Conservation (phyloP, 441 rosid genomes). For the Populus hybrid region DNA sequence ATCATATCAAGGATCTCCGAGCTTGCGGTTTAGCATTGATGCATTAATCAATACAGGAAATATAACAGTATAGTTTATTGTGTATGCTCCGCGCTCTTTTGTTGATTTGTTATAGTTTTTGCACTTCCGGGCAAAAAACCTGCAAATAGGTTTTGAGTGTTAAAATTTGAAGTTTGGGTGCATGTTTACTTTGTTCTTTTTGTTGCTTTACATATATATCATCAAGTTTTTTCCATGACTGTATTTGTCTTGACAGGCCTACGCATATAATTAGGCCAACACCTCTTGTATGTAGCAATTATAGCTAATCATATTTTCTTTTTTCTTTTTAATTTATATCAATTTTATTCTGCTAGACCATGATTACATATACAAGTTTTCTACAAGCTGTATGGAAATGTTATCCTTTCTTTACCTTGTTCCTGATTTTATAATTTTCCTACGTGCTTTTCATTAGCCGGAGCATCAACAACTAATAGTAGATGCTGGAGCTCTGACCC, state of each 20-base stretch:
- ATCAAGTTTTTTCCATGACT: background rate
- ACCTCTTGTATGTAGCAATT: background rate
- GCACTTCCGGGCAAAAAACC: background rate
- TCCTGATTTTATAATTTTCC: background rate
- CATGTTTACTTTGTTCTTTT: background rate
- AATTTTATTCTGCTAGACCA: background rate
- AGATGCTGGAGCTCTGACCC: conserved; percentile 80
- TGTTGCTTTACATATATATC: background rate
- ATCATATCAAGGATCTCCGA: too few species aligned
- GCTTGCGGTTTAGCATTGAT: too few species aligned
- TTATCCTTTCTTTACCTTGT: background rate
- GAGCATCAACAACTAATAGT: conserved; percentile 92
- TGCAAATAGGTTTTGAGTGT: background rate
- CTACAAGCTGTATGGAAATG: background rate
- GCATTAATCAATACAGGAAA: background rate
- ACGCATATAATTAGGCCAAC: background rate
- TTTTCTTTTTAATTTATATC: background rate
- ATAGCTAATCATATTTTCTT: background rate
- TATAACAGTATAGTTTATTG: background rate
- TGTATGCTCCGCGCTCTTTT: background rate
- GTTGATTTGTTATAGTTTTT: background rate
- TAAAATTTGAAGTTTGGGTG: background rate
- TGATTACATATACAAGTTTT: background rate
- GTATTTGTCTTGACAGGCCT: background rate
- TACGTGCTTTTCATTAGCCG: conserved; percentile 50